Evolutionary conservation across 169 alveolate genomes (phyloP).

Genomic region (Plasmodium gaboni): DNA sequence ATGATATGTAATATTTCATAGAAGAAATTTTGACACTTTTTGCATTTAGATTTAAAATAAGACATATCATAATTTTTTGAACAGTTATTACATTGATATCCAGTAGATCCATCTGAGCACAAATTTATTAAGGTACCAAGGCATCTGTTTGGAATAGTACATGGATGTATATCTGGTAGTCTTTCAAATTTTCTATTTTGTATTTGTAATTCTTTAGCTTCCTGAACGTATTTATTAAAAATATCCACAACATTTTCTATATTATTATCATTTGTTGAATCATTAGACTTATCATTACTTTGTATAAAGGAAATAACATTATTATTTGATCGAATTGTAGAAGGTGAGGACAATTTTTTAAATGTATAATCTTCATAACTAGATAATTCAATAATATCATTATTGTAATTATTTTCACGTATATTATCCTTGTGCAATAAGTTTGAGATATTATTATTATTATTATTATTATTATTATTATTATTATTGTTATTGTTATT

Average conservation of each 20-base stretch:
- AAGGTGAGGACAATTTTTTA: too few relatives aligned
- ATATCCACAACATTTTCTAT: constrained; percentile 9
- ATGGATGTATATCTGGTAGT: constrained; percentile 80
- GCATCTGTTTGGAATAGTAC: constrained; percentile 81
- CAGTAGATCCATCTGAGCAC: constrained; percentile 83
- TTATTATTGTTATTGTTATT: too few relatives aligned
- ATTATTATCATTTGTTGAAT: neutral
- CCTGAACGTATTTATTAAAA: constrained; percentile 36
- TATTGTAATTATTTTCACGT: neutral
- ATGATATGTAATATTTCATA: constrained; percentile 44
- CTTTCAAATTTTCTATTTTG: constrained; percentile 72
- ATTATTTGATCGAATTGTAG: too few relatives aligned
- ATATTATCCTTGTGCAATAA: neutral
- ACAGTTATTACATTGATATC: constrained; percentile 84
- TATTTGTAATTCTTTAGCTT: constrained; percentile 66
- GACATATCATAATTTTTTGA: constrained; percentile 77
- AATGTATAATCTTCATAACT: too few relatives aligned
- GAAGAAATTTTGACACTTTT: constrained; percentile 70
- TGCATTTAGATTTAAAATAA: constrained; percentile 80
- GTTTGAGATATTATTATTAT: too few relatives aligned
- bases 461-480: too few relatives aligned
- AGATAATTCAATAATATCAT: neutral
- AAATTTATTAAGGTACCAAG: constrained; percentile 74
- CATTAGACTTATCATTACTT: neutral
- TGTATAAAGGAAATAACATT: neutral